Conservation (phyloP, 768 basidiomycete genomes). For the Leccinum subtestaceum region DNA sequence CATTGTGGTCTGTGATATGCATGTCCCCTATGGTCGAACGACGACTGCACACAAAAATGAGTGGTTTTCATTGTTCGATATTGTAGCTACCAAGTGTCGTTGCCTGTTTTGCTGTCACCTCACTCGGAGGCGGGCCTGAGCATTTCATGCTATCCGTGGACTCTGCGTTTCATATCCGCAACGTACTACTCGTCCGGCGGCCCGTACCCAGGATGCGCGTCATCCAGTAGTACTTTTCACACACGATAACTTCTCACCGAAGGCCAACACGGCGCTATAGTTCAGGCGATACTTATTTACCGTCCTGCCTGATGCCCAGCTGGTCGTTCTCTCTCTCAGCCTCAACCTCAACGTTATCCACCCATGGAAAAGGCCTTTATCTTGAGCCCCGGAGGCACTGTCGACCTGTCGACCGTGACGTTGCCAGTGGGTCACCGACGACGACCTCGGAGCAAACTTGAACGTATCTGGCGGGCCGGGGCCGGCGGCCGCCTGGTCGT, state of each 20-base stretch:
- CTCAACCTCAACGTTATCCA: not conserved
- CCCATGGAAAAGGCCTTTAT: slow-evolving; percentile 15
- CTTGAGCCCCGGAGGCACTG: not conserved
- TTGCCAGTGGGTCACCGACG: not conserved
- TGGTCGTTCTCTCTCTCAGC: not conserved
- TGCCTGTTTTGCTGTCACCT: not conserved
- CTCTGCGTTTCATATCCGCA: too few relatives aligned
- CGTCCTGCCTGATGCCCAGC: too few relatives aligned
- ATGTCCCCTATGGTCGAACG: not conserved
- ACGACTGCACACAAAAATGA: too few relatives aligned
- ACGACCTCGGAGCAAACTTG: not conserved
- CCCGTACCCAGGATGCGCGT: too few relatives aligned
- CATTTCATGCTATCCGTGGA: too few relatives aligned
- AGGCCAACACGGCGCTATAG: too few relatives aligned
- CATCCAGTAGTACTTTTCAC: too few relatives aligned
- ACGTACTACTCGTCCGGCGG: too few relatives aligned
- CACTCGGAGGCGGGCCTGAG: too few relatives aligned
- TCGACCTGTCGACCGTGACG: not conserved
- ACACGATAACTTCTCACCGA: too few relatives aligned
- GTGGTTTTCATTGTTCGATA: too few relatives aligned
- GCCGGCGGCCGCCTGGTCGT: slow-evolving; percentile 9
- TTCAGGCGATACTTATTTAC: too few relatives aligned
- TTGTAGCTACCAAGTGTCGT: not conserved
- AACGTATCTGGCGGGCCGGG: not conserved
- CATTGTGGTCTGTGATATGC: not conserved